These are phyloP conservation scores for Apiospora hydei DNA, from an alignment of 2,329 filamentous ascomycete genomes.

Conservation along the genomic window DNA sequence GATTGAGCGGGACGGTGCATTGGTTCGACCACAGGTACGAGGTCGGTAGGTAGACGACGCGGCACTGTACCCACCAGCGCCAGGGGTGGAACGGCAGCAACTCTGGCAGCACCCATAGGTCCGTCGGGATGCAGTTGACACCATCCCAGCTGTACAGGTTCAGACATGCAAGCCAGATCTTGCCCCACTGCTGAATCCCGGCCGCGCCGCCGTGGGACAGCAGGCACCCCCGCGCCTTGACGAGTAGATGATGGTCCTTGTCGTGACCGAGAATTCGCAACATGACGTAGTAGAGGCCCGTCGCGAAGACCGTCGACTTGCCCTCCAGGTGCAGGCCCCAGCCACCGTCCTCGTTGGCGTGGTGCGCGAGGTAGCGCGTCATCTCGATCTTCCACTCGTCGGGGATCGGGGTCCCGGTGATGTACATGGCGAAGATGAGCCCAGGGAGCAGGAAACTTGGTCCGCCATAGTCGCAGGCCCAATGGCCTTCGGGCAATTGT, in stretches of 20 bases:
- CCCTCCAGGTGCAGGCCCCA: background rate
- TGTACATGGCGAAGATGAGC: background rate
- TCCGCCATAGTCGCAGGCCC: background rate
- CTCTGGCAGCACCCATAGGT: background rate
- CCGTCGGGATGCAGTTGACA: background rate
- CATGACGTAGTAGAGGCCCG: slow-evolving; percentile 1
- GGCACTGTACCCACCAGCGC: background rate
- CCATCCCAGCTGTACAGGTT: background rate
- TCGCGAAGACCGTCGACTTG: background rate
- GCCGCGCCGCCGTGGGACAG: background rate
- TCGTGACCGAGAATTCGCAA: background rate
- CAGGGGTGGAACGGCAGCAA: background rate
- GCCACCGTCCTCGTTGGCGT: background rate
- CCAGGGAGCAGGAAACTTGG: background rate
- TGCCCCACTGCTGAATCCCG: background rate
- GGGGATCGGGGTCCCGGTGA: background rate
- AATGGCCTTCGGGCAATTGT: background rate
- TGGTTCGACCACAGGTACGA: slow-evolving; percentile 11
- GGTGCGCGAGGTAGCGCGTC: background rate
- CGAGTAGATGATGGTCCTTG: background rate
- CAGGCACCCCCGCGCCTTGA: background rate
- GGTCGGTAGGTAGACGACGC: background rate
- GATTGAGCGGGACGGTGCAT: background rate
- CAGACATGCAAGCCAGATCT: background rate
- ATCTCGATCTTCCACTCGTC: background rate